phyloP scores from a whole-genome alignment of 2,329 filamentous ascomycete species.

The Pseudogymnoascus sp. region DNA sequence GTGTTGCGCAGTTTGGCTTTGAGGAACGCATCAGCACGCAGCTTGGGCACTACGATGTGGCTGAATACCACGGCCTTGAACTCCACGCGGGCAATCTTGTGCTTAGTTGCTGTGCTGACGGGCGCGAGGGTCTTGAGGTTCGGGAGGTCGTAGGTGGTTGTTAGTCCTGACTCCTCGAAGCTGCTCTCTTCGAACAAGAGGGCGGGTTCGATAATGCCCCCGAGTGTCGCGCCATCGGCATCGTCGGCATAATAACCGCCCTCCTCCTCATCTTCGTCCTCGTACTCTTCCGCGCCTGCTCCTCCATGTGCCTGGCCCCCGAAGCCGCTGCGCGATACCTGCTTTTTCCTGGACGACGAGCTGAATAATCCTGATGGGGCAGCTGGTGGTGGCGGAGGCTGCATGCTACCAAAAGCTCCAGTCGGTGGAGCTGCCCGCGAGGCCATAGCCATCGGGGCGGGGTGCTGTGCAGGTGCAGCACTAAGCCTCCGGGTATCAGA shows the following conservation, averaged over 20 bases:
- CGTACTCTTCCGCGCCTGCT: background rate
- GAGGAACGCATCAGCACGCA: constrained; percentile 51
- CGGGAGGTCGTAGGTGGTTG: constrained; percentile 53
- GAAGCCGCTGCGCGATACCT: background rate
- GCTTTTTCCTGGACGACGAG: background rate
- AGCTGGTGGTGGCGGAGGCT: background rate
- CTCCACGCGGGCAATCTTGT: constrained; percentile 49
- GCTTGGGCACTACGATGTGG: constrained; percentile 53
- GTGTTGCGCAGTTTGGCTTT: constrained; percentile 49
- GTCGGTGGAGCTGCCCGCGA: background rate
- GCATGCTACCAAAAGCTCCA: background rate
- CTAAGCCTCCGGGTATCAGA: background rate
- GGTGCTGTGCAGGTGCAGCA: background rate
- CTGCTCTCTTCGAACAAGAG: constrained; percentile 44
- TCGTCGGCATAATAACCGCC: constrained; percentile 11
- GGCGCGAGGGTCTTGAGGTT: constrained; percentile 49
- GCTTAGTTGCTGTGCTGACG: constrained; percentile 43
- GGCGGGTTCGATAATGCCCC: constrained; percentile 12
- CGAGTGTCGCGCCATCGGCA: constrained; percentile 13
- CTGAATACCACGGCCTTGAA: constrained; percentile 45
- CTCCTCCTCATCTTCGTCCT: constrained; percentile 16
- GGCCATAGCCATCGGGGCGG: background rate
- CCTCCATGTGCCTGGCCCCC: background rate
- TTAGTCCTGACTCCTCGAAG: constrained; percentile 52
- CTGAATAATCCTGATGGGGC: background rate